These are phyloP conservation scores for Colletotrichum sojae DNA, from an alignment of 2,329 filamentous ascomycete species.

Conservation along the genomic window DNA sequence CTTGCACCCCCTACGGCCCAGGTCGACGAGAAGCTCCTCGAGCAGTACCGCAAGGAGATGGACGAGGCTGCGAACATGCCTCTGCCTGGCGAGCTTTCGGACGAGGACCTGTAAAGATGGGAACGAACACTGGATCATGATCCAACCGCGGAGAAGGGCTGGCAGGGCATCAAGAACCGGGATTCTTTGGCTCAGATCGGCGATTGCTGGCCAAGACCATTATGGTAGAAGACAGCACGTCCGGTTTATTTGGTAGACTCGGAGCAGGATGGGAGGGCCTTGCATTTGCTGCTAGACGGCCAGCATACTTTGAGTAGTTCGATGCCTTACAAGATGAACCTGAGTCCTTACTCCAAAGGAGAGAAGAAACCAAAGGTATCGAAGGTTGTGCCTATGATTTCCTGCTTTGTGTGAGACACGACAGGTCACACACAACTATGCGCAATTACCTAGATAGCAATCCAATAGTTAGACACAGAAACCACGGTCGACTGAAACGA, in stretches of 20 bases:
- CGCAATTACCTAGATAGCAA: constrained; percentile 36
- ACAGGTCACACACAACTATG: constrained; percentile 22
- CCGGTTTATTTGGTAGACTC: constrained; percentile 38
- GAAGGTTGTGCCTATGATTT: constrained; percentile 10
- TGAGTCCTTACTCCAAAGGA: constrained; percentile 30
- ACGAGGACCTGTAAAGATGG: constrained; percentile 71
- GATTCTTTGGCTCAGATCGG: constrained; percentile 35
- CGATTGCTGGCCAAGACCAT: constrained; percentile 30
- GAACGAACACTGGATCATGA: constrained; percentile 21
- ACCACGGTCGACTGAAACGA: not conserved
- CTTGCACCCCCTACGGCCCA: constrained; percentile 93
- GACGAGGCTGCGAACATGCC: constrained; percentile 82
- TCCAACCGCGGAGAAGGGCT: constrained; percentile 23
- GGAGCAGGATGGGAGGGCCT: constrained; percentile 34
- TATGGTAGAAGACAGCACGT: constrained; percentile 37
- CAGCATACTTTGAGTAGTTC: constrained; percentile 41
- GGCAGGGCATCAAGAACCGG: constrained; percentile 30
- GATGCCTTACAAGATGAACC: constrained; percentile 41
- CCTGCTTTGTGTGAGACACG: constrained; percentile 14
- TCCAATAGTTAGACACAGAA: constrained; percentile 20
- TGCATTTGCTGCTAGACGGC: constrained; percentile 39
- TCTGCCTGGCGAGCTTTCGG: constrained; percentile 94
- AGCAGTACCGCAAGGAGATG: constrained; percentile 92
- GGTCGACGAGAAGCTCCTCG: constrained; percentile 87
- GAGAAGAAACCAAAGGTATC: constrained; percentile 11